Percentiles rank a stretch among this genome's conserved stretches.
phyloP scores from a whole-genome alignment of 2,329 filamentous ascomycete species.

The Aspergillus texensis region DNA sequence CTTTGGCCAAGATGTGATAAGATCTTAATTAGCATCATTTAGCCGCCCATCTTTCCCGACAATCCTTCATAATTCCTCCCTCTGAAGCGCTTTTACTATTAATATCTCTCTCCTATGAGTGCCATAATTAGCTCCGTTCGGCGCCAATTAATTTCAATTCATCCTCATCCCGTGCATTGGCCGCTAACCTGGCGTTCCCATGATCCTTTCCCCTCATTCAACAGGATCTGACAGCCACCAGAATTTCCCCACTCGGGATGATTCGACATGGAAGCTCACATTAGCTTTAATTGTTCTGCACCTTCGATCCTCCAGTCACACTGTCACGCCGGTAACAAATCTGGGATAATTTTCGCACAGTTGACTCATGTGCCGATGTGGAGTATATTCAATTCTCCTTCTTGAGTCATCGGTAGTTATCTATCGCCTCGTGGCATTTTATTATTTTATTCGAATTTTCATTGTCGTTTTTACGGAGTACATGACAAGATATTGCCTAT shows the following conservation, averaged over 20 bases:
- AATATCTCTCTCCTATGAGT: conserved; percentile 5
- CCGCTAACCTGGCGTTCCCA: neutral
- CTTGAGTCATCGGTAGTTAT: no score
- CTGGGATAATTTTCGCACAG: neutral
- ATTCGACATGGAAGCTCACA: neutral
- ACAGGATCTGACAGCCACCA: neutral
- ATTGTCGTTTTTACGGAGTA: neutral
- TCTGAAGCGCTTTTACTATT: conserved; percentile 7
- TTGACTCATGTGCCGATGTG: neutral
- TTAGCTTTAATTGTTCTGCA: conserved; percentile 21
- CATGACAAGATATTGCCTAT: neutral
- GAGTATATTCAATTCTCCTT: no score
- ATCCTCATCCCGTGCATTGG: neutral
- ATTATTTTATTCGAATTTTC: neutral
- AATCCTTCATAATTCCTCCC: neutral
- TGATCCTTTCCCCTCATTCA: conserved; percentile 9
- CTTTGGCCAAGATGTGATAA: conserved; percentile 20
- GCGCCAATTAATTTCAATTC: neutral
- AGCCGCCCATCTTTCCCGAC: neutral
- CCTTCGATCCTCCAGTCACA: conserved; percentile 21
- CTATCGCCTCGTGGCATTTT: no score
- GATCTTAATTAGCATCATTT: conserved; percentile 22
- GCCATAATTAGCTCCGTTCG: conserved; percentile 16
- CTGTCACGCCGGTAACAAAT: conserved; percentile 12
- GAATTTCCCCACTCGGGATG: neutral